Evolutionary conservation across 139 green algal genomes (phyloP), one percentile per base, ranked within the genome.

Genomic region (Chlamydomonas sphaeroides): DNA sequence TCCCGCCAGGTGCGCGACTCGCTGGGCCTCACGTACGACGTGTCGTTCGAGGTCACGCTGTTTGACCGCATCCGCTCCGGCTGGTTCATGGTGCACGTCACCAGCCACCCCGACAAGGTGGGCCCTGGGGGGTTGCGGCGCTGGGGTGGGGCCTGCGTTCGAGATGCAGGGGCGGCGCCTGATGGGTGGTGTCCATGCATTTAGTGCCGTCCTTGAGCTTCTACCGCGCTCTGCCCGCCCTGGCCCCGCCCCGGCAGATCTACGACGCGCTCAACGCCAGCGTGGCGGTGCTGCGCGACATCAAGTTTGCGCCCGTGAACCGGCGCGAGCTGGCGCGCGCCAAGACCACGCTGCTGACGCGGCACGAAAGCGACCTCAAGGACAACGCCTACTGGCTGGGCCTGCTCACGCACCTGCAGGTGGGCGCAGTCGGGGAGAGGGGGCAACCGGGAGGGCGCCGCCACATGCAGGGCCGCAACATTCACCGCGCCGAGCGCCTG

Each of bases 1-100:
- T 2, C 30, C n/a, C 59, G 30, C 2, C 20, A 91, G 65, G 93
- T 97, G 67, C 89, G 97, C 7, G 97, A 99, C 90, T 92, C 94
- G 1, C 90, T 99, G 72, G 96, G 96, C 23, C 92, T 99, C 61
- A 99, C 97, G 1, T 99, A 99, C 78, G 97, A 99, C 78, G 97
- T 99, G 25, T 97, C 92, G 20, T 99, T 99, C 76, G 95, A 99
- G 91, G 83, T 91, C n/a, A 91, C 87, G n/a, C 83, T 89, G 32
- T 90, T 92, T 76, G 90, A 93, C 67, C 80, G 86, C 32, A 72
- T 93, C 26, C 70, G 88, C 5, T 63, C 48, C 11, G 86, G 81
- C n/a, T 90, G 82, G 86, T 99, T 95, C 89, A 87, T 91, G 33
- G 91, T 98, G 49, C 93, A 95, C 45, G 96, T 99, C 30, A 99